Base-by-base conservation (phyloP, 805 yeast genomes). In the Candida tibetensis region DNA sequence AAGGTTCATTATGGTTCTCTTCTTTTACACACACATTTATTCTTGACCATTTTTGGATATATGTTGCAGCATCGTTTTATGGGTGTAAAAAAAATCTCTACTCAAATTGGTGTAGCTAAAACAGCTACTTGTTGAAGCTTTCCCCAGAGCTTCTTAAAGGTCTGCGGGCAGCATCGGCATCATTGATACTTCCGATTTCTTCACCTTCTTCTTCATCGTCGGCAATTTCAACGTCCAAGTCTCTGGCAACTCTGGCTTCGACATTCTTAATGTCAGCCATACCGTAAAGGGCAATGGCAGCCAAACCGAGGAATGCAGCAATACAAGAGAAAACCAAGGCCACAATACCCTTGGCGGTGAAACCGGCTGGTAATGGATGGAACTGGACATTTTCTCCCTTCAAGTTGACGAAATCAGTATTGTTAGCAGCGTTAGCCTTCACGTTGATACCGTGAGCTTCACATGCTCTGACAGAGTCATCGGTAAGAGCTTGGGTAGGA, bases 271-370 rank as follows among this genome's bases (percentile, higher is more conserved):
- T 73, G 49, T 90, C 98, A 55, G 88, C 73, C 70, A 85, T 64
- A 67, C 99, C 99, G 65, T 91, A 93, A 61, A 81, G 53, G 34
- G 84, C 75, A 55, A 93, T 86, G 49, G 82, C 74, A 40, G 67
- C 70, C 65, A 90, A 68, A 63, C 99, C 99, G 14, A 87, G 64
- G 46, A 87, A 58, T 56, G 93, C 99, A 34, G 95, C 77, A 51
- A 91, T 55, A 72, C 86, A 78, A 5, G 96, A 87, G 74, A 93
- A 91, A 14, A 84, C 91, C 62, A 93, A 69, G 9, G 98, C 98
- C 37, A 91, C 95, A 59, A 84, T 82, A 71, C 99, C 99, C 58
- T 84, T 81, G 41, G 95, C 86, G 35, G 98, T 91, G 77, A 93
- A 93, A 14, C 97, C 97, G 31, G 72, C 58, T 32, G 98, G 98